phyloP scores from a whole-genome alignment of 257 asterid species.

The Ehretia macrophylla region DNA sequence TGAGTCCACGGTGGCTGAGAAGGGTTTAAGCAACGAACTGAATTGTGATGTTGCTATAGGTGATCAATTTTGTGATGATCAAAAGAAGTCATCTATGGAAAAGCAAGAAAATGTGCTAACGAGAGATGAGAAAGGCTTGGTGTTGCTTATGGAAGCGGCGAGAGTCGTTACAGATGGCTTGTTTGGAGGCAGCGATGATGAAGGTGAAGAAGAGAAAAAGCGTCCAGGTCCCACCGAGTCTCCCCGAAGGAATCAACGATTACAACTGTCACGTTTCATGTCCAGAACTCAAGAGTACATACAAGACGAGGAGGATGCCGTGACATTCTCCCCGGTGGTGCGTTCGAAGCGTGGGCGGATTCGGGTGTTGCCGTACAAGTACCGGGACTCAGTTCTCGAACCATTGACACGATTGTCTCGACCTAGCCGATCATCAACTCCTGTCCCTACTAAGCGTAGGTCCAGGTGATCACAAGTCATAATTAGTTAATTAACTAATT shows the following conservation, averaged over 20 bases:
- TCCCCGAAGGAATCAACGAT: no score
- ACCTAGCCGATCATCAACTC: constrained; percentile 1
- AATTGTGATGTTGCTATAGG: no score
- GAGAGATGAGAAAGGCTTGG: constrained; percentile 6
- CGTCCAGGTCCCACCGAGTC: no score
- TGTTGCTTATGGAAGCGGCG: constrained; percentile 11
- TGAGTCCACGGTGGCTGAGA: background rate
- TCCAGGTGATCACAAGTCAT: constrained; percentile 6
- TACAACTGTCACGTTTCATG: no score
- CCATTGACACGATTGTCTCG: constrained; percentile 8
- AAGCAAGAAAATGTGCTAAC: background rate
- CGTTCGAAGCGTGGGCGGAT: constrained; percentile 15
- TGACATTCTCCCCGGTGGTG: background rate
- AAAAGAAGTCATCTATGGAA: background rate
- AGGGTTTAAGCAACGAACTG: no score
- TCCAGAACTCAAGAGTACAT: background rate
- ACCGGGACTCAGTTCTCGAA: constrained; percentile 16
- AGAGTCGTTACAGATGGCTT: background rate
- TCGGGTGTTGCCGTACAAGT: constrained; percentile 19
- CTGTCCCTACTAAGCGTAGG: constrained; percentile 12
- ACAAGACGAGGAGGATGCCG: background rate
- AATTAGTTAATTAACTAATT: no score
- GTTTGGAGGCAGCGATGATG: background rate
- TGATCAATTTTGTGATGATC: no score
- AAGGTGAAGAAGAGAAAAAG: background rate